These are phyloP conservation scores for Podospora pseudoanserina DNA, from an alignment of 495 filamentous ascomycete species.

Conservation along the genomic window DNA sequence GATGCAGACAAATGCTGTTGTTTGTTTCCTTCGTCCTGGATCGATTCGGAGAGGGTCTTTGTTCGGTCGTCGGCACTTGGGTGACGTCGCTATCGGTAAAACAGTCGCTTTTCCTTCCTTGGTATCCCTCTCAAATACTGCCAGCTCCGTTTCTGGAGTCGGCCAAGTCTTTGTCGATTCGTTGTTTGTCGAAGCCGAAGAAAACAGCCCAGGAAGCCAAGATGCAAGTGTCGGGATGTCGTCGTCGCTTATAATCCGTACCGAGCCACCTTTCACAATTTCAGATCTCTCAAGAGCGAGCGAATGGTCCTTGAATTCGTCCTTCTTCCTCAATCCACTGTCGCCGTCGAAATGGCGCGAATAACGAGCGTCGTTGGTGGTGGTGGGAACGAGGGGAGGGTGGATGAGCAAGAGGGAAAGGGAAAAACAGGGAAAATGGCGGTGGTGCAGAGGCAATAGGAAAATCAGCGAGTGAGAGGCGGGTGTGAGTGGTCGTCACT, in stretches of 20 bases:
- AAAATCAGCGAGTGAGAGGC: background rate
- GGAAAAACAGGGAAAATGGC: constrained; percentile 1
- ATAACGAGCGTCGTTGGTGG: constrained; percentile 1
- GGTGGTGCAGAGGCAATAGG: background rate
- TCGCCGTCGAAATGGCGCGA: background rate
- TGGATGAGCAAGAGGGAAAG: background rate
- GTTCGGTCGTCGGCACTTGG: background rate
- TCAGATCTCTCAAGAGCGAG: background rate
- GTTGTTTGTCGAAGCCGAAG: background rate
- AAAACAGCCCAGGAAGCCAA: background rate
- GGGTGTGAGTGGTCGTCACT: background rate
- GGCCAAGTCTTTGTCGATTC: background rate
- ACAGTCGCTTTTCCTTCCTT: background rate
- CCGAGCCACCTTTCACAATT: background rate
- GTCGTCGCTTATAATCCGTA: background rate
- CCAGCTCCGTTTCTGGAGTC: background rate
- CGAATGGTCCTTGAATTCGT: background rate
- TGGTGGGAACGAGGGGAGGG: background rate
- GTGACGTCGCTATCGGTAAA: constrained; percentile 2
- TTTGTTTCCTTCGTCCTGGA: background rate
- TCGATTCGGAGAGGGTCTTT: background rate
- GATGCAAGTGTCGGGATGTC: background rate
- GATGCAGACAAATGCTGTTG: constrained; percentile 3
- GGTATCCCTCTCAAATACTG: background rate
- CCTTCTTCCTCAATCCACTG: background rate